A percentile compares a stretch with the other conserved stretches of the same genome.
phyloP scores from a whole-genome alignment of 2,329 filamentous ascomycete genomes.

The Cyanodermella asteris region DNA sequence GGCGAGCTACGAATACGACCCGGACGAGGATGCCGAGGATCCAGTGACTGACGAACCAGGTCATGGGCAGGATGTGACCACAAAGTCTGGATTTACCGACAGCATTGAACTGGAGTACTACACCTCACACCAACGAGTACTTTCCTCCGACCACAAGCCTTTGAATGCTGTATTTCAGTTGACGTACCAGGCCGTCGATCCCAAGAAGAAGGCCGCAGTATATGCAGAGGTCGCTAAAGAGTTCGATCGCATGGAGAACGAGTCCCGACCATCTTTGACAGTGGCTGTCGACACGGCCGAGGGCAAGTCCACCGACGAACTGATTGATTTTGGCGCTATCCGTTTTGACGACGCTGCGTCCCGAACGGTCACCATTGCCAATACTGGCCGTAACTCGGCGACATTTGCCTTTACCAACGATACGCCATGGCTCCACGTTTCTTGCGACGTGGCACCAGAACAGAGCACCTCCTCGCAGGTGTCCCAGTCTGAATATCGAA shows the following conservation, averaged over 20 bases:
- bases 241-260: constrained; percentile 78
- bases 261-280: constrained; percentile 61
- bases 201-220: constrained; percentile 61
- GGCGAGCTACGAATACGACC: constrained; percentile 40
- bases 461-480: constrained; percentile 8
- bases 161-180: constrained; percentile 63
- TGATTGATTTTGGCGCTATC: constrained; percentile 60
- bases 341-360: constrained; percentile 44
- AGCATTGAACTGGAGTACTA: constrained; percentile 44
- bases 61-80: constrained; percentile 10
- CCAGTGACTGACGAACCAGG: no score
- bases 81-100: constrained; percentile 18
- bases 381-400: constrained; percentile 67
- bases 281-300: constrained; percentile 47
- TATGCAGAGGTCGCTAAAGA: constrained; percentile 74
- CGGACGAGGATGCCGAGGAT: constrained; percentile 23
- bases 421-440: constrained; percentile 51
- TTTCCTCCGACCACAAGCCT: constrained; percentile 91
- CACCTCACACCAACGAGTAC: constrained; percentile 67
- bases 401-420: constrained; percentile 61
- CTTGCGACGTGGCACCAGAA: constrained; percentile 27
- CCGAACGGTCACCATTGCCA: constrained; percentile 62
- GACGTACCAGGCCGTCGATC: constrained; percentile 68
- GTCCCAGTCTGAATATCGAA: constrained; percentile 31
- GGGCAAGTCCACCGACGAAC: constrained; percentile 23